These are phyloP conservation scores for Iris pallida DNA, from an alignment of 116 monocot species.

Conservation along the genomic window DNA sequence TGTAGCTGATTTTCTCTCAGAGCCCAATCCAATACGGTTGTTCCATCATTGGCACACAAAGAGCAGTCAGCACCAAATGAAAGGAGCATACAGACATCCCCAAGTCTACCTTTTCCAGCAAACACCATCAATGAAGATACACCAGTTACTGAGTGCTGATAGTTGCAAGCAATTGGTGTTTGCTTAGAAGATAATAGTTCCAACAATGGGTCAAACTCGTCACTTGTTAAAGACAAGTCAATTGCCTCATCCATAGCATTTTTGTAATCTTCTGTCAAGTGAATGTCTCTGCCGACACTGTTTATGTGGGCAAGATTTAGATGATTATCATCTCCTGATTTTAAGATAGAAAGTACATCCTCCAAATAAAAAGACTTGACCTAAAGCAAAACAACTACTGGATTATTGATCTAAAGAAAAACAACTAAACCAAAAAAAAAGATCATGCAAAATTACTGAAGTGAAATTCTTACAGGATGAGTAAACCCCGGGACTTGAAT, in stretches of 20 bases:
- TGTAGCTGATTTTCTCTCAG: conserved; percentile 59
- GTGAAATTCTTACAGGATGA: conserved; percentile 59
- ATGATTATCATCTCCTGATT: conserved; percentile 50
- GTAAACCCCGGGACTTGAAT: conserved; percentile 92
- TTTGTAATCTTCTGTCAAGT: conserved; percentile 63
- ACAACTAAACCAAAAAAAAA: conserved; percentile 4
- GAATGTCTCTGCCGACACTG: conserved; percentile 17
- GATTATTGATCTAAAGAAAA: neutral
- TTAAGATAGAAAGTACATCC: conserved; percentile 81
- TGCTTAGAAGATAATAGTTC: conserved; percentile 58
- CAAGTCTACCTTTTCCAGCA: conserved; percentile 70
- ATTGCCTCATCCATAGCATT: conserved; percentile 73
- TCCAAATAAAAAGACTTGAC: conserved; percentile 91
- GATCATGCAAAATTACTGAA: neutral
- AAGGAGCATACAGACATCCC: conserved; percentile 86
- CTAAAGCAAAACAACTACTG: conserved; percentile 30
- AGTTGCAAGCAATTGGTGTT: conserved; percentile 41
- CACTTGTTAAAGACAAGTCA: conserved; percentile 60
- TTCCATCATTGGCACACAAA: conserved; percentile 66
- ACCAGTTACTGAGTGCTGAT: conserved; percentile 81
- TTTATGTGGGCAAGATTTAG: conserved; percentile 24
- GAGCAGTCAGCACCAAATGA: conserved; percentile 73
- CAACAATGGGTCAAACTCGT: conserved; percentile 76
- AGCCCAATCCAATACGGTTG: conserved; percentile 74
- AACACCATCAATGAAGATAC: conserved; percentile 84